Conservation (phyloP, 208 protist genomes). For the Entamoeba nuttalli region DNA sequence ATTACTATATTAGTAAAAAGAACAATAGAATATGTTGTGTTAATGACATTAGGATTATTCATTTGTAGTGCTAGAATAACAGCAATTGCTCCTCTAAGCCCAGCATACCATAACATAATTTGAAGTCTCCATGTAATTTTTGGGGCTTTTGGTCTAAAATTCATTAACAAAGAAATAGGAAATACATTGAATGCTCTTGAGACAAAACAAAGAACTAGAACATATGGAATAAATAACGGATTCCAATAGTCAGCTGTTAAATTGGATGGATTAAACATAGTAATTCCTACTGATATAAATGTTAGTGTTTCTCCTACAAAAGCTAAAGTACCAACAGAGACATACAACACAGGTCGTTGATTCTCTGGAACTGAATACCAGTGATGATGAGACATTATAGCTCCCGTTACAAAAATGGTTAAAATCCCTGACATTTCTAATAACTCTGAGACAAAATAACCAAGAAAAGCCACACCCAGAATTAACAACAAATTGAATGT, state of each 20-base stretch:
- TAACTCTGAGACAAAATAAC: neutral
- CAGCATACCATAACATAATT: conserved; percentile 4
- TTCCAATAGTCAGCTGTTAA: neutral
- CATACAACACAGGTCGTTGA: neutral
- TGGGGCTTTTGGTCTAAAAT: neutral
- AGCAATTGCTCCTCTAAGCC: conserved; percentile 15
- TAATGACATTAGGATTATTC: neutral
- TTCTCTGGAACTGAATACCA: neutral
- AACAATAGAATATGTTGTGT: conserved; percentile 7
- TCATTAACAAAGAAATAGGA: conserved; percentile 3
- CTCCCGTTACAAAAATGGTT: neutral
- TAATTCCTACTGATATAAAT: neutral
- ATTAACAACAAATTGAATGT: neutral
- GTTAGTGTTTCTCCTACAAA: neutral
- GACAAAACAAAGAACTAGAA: neutral
- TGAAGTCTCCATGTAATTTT: neutral
- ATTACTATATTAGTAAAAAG: conserved; percentile 6
- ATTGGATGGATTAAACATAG: neutral
- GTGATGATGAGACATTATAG: neutral
- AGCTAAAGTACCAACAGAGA: neutral
- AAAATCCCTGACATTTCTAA: neutral
- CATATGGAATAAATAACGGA: neutral
- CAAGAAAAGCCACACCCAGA: neutral
- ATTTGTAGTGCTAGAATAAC: neutral
- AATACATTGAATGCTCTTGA: conserved; percentile 17